Evolutionary conservation across 1,284 basidiomycete species (phyloP), one percentile per base, ranked within the genome.

Genomic region (Cutaneotrichosporon mucoides): DNA sequence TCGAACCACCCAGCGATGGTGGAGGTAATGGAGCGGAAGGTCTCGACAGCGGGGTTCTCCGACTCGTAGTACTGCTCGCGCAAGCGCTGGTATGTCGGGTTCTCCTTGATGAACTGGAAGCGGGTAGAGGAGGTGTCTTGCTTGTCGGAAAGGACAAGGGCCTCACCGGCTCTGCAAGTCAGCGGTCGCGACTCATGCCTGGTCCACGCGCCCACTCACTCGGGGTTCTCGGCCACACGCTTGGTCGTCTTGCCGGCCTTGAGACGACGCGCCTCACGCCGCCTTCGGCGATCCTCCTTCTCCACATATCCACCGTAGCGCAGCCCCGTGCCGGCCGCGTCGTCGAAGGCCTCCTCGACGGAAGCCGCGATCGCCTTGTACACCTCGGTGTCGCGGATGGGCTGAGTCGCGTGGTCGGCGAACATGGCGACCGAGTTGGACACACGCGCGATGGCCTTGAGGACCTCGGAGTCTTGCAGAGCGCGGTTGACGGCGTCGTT

Each of bases 231-330:
- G 47, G 81, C 80, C 34, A 88, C 81, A 59, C 79, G 48, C 81
- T 84, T 73, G 59, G 76, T 68, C 52, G 81, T 77, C 74, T 85
- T 86, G 9, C 93, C 93, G 5, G 90, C 89, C 77, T 93, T 95
- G 63, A 82, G 86, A 42, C 91, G 82, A 53, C 89, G 85, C 66
- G 82, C 82, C 76, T 89, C 87, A 66, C 89, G 82, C 66, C 88
- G 83, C 67, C 84, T 79, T 68, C 92, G 81, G 55, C 93, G 84
- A 37, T 85, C 88, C 73, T 94, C 93, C 75, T 88, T 91, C 75
- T 94, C 92, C 73, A 95, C 89, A 69, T 93, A 97, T 0, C 93
- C 93, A 55, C 90, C 92, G 79, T 95, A 90, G 70, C 92, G 89
- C 5, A 90, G 90, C 10, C 67, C 64, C 11, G 59, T 57, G 35